Conservation (phyloP, 176 grass and related monocot species). For the Pontederia paniculata region DNA sequence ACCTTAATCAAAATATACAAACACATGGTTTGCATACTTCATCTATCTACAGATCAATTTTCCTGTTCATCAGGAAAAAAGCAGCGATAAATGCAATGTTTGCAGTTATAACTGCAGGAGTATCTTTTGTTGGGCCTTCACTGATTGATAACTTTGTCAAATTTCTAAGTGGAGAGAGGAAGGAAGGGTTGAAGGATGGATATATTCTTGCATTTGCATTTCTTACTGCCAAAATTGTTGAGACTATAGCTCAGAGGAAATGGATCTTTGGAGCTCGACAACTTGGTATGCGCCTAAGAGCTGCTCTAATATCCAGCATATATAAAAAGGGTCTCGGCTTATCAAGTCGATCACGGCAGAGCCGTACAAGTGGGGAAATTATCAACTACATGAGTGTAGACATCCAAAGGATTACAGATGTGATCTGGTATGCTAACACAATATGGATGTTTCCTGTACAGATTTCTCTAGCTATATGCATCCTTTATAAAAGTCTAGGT, state of each 20-base stretch:
- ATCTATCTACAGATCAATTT: conserved; percentile 71
- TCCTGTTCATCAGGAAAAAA: conserved; percentile 63
- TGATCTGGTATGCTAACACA: conserved; percentile 78
- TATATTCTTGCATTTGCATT: conserved; percentile 57
- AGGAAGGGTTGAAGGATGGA: conserved; percentile 60
- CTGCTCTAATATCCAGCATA: conserved; percentile 74
- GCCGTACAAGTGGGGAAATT: conserved; percentile 87
- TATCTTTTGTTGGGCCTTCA: conserved; percentile 86
- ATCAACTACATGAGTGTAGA: conserved; percentile 99
- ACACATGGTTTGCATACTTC: conserved; percentile 43
- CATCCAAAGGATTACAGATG: conserved; percentile 89
- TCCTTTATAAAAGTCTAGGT: conserved; percentile 77
- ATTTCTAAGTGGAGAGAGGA: conserved; percentile 62
- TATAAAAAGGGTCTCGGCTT: conserved; percentile 78
- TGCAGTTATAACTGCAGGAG: conserved; percentile 61
- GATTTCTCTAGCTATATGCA: conserved; percentile 57
- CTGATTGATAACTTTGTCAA: conserved; percentile 78
- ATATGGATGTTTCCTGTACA: conserved; percentile 97
- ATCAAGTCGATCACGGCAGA: conserved; percentile 66
- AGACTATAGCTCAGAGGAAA: conserved; percentile 68
- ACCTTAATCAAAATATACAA: conserved; percentile 42
- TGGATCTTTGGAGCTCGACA: conserved; percentile 83
- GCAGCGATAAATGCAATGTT: conserved; percentile 69
- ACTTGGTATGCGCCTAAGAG: conserved; percentile 74
- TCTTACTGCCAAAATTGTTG: conserved; percentile 76